Conservation (phyloP, 179 eudicot species). For the Spergularia azorica region DNA sequence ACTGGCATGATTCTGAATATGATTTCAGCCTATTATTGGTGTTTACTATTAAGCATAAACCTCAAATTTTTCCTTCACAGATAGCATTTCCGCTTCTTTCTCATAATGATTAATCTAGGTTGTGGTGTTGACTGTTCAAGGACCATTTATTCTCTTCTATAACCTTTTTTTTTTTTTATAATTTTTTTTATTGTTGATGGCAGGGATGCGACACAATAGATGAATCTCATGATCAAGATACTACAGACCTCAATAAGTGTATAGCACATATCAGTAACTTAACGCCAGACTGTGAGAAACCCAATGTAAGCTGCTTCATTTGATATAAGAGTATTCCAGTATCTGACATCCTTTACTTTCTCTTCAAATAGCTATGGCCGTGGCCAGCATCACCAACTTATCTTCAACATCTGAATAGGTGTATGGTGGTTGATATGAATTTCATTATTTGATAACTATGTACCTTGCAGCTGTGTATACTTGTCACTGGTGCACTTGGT, state of each 20-base stretch:
- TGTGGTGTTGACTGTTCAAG: background rate
- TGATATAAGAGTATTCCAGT: background rate
- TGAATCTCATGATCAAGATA: slow-evolving; percentile 87
- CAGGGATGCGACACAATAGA: slow-evolving; percentile 78
- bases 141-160: background rate
- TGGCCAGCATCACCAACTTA: slow-evolving; percentile 1
- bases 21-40: background rate
- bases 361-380: background rate
- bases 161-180: slow-evolving; percentile 3
- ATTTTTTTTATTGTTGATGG: slow-evolving; percentile 19
- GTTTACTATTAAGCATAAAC: background rate
- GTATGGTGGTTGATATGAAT: background rate
- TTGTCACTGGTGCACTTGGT: slow-evolving; percentile 91
- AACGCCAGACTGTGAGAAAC: slow-evolving; percentile 44
- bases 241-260: slow-evolving; percentile 91
- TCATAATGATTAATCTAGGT: background rate
- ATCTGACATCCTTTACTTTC: background rate
- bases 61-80: background rate
- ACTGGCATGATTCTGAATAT: slow-evolving; percentile 7
- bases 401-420: too few relatives aligned
- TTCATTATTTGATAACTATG: background rate
- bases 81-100: background rate
- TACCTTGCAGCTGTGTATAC: slow-evolving; percentile 63
- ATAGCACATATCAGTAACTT: slow-evolving; percentile 50
- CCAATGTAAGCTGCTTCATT: slow-evolving; percentile 52